Conservation (phyloP, 2,329 filamentous ascomycete genomes). For the Akanthomyces muscarius region DNA sequence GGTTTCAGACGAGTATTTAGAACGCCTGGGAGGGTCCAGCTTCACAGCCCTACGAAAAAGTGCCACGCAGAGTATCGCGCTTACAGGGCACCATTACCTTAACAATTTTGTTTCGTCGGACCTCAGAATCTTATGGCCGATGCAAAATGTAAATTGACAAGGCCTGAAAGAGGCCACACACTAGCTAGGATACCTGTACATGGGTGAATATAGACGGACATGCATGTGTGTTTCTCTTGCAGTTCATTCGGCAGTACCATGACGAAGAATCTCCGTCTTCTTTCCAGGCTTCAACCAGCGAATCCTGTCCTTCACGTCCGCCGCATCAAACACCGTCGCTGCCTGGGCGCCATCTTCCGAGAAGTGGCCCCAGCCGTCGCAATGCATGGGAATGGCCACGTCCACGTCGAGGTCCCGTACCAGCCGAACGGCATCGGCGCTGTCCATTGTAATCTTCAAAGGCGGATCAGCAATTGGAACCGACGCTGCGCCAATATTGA, state of each 20-base stretch:
- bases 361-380: conserved; percentile 44
- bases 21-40: not conserved
- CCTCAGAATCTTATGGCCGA: not conserved
- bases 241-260: not conserved
- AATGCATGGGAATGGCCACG: conserved; percentile 44
- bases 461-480: conserved; percentile 24
- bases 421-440: conserved; percentile 36
- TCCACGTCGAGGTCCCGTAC: conserved; percentile 38
- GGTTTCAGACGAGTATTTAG: conserved; percentile 18
- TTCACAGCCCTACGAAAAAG: not conserved
- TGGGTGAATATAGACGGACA: no score
- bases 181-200: no score
- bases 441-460: conserved; percentile 42
- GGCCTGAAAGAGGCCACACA: no score
- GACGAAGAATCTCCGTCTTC: conserved; percentile 14
- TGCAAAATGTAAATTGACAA: no score
- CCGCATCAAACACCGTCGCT: conserved; percentile 28
- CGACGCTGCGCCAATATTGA: conserved; percentile 38
- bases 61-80: not conserved
- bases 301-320: conserved; percentile 33
- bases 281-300: conserved; percentile 32
- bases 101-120: not conserved
- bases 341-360: conserved; percentile 32
- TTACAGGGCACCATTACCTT: not conserved
- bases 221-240: not conserved